These are phyloP conservation scores for Aspergillus phoenicis DNA, from an alignment of 2,329 filamentous ascomycete genomes.

Conservation along the genomic window DNA sequence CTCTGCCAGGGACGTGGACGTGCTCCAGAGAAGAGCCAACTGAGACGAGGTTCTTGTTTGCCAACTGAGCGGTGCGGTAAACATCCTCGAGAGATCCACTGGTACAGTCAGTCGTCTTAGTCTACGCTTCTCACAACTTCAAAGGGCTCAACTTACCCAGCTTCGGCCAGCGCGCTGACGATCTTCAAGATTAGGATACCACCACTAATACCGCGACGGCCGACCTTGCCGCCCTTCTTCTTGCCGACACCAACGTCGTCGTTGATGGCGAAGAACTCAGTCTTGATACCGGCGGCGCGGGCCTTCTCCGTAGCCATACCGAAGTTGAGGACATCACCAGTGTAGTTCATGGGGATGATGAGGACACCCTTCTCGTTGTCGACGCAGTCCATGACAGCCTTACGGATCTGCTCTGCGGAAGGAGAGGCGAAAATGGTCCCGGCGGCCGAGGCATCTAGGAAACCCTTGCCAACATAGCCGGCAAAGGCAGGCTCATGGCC, in stretches of 20 bases:
- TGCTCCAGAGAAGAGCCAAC: constrained; percentile 85
- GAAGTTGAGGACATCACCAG: constrained; percentile 86
- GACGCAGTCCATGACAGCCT: constrained; percentile 72
- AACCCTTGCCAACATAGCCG: constrained; percentile 78
- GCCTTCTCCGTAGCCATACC: constrained; percentile 93
- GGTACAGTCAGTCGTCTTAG: constrained; percentile 1
- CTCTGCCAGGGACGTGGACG: constrained; percentile 88
- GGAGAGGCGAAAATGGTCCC: constrained; percentile 87
- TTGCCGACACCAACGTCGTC: constrained; percentile 91
- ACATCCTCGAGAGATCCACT: constrained; percentile 68
- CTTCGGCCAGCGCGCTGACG: constrained; percentile 76
- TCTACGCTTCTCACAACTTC: not conserved
- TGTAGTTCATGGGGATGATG: constrained; percentile 96
- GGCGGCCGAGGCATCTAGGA: constrained; percentile 79
- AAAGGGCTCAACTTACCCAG: constrained; percentile 53
- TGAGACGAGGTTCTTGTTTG: constrained; percentile 75
- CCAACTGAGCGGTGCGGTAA: constrained; percentile 68
- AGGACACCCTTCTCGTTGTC: constrained; percentile 73
- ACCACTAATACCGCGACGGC: constrained; percentile 84
- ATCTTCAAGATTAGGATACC: constrained; percentile 93
- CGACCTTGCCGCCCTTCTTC: constrained; percentile 83
- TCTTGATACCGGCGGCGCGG: constrained; percentile 71
- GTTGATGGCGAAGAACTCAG: constrained; percentile 88
- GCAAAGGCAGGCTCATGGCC: constrained; percentile 90
- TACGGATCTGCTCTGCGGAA: constrained; percentile 77